Evolutionary conservation across 2,329 filamentous ascomycete species (phyloP).

Genomic region (Botryotinia globosa): DNA sequence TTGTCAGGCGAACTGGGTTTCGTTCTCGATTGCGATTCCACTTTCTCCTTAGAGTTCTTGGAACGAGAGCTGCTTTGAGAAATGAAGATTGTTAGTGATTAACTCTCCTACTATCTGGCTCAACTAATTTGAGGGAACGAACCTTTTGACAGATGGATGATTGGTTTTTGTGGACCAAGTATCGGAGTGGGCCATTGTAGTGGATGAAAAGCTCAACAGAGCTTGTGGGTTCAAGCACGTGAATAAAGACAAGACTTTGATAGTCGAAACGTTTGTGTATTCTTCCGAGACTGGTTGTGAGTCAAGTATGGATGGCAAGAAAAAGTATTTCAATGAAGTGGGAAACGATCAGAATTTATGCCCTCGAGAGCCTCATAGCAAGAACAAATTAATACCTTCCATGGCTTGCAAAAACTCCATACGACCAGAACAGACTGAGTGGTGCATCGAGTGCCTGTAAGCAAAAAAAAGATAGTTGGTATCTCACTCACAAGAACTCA

Average conservation of each 20-base stretch:
- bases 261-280: neutral
- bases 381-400: neutral
- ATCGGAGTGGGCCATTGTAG: conserved; percentile 7
- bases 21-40: neutral
- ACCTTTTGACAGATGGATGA: conserved; percentile 9
- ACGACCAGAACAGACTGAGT: neutral
- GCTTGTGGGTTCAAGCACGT: neutral
- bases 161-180: conserved; percentile 9
- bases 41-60: neutral
- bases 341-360: conserved; percentile 8
- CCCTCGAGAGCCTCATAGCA: neutral
- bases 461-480: neutral
- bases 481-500: neutral
- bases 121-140: neutral
- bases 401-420: neutral
- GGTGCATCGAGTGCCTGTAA: neutral
- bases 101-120: neutral
- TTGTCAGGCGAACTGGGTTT: neutral
- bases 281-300: neutral
- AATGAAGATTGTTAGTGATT: neutral
- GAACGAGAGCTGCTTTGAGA: neutral
- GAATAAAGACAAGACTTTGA: neutral
- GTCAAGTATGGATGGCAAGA: neutral
- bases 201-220: neutral
- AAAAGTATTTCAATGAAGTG: neutral